Base-by-base conservation (phyloP, 2,329 filamentous ascomycete genomes). In the Kalmusia sp. region DNA sequence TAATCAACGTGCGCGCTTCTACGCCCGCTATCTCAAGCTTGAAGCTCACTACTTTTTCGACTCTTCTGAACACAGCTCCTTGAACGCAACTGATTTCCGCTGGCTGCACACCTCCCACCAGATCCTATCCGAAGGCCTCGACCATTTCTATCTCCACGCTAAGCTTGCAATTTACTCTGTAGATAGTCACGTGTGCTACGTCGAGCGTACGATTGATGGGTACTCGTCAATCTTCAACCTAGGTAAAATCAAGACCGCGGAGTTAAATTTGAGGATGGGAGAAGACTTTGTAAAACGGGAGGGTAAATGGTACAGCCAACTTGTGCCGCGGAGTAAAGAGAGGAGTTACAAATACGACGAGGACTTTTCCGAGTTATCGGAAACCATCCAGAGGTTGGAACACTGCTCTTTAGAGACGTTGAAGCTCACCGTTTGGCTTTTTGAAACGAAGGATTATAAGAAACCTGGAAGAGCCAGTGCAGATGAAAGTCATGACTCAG, bases 61-160 rank as follows among this genome's bases (percentile, higher is more conserved):
- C n/a, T n/a, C n/a, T n/a, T n/a, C n/a, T n/a, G n/a, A n/a, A n/a
- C n/a, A n/a, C n/a, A n/a, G n/a, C n/a, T n/a, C n/a, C n/a, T n/a
- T n/a, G n/a, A n/a, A n/a, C n/a, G n/a, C n/a, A n/a, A n/a, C n/a
- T n/a, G n/a, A 51, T 17, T n/a, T 51, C 6, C 11, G 28, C 28
- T 51, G 48, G 48, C 28, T 51, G 4, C 28, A 44, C 7, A 44
- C 48, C 19, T 43, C 25, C 22, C 48, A 38, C 12, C 17, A 46
- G 15, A 24, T 44, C 21, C 48, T 51, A 3, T 25, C 27, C 8
- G 48, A 44, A 44, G 48, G 38, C 9, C 48, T 51, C 28, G 38
- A 51, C 7, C 38, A 43, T 17, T 44, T 51, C 48, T 51, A 51
- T 27, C 17, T 6, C 11, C 48, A 44, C 17, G 48, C 48, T 21